Evolutionary conservation across 169 alveolate genomes (phyloP), one percentile per base, ranked within the genome.

Genomic region (Babesia bovis): DNA sequence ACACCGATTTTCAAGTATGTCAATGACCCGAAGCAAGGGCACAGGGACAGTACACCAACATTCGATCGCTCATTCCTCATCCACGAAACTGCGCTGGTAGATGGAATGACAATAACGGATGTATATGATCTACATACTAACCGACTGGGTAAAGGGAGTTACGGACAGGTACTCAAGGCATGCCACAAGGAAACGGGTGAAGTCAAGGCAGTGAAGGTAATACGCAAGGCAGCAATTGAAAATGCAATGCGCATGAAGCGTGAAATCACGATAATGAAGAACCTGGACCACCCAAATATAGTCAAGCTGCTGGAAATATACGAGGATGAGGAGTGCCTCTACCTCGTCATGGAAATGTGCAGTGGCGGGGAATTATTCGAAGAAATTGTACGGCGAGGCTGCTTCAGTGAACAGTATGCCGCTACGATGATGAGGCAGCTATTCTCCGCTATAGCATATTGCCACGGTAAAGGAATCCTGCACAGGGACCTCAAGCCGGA

Each of bases 401-500:
- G 85, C 40, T 93, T 95, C 67, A 78, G 93, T 3, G 99, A 96
- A 76, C 89, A 85, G 66, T 92, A 94, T 76, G 96, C 95, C 26
- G 94, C 97, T 5, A 84, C 84, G 67, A 85, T 96, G 55, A 94
- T 95, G 96, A 77, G 93, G 52, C 98, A 96, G 67, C 65, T 96
- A 38, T 86, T 95, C 77, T 87, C 94, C n/a, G 98, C 98, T 19
- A 88, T 95, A 40, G 92, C 92, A 56, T 96, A 95, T 85, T 90
- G 95, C 84, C 99, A 96, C 75, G 71, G 91, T 13, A 94, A 90
- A 70, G 93, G 94, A 68, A 93, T 96, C 28, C 90, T 94, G 53
- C 99, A 96, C 85, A 82, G 98, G 61, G 99, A 97, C 91, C 84
- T 97, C 71, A 97, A 97, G 67, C 99, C 99, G 17, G 99, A 96